phyloP scores from a whole-genome alignment of 169 alveolate genomes.

The Plasmodium malariae region DNA sequence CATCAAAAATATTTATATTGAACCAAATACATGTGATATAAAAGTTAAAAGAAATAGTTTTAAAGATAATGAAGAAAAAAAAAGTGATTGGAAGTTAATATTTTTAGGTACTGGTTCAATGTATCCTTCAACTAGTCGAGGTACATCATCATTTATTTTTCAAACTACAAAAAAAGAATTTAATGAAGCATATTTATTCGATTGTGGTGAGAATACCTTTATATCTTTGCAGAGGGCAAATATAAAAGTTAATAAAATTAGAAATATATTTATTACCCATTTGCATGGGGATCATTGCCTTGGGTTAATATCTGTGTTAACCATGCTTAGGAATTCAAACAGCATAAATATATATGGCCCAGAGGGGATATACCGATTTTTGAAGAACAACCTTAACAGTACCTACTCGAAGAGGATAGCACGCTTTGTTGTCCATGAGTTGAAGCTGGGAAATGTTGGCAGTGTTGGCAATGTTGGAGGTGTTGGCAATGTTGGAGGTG shows the following conservation, averaged over 20 bases:
- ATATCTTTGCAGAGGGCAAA: slow-evolving; percentile 77
- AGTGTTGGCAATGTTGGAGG: neutral
- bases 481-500: neutral
- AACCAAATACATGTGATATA: slow-evolving; percentile 14
- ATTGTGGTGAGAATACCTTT: slow-evolving; percentile 86
- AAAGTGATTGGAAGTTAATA: slow-evolving; percentile 79
- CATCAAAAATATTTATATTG: slow-evolving; percentile 20
- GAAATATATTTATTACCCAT: slow-evolving; percentile 87
- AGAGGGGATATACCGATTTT: slow-evolving; percentile 80
- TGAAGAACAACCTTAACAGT: slow-evolving; percentile 7
- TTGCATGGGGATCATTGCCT: slow-evolving; percentile 91
- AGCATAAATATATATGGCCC: slow-evolving; percentile 86
- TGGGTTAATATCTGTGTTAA: slow-evolving; percentile 84
- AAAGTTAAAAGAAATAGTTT: slow-evolving; percentile 25
- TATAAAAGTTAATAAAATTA: slow-evolving; percentile 65
- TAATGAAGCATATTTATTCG: slow-evolving; percentile 82
- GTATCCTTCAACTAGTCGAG: slow-evolving; percentile 81
- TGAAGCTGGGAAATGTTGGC: neutral
- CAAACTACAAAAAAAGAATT: slow-evolving; percentile 58
- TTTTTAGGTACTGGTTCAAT: slow-evolving; percentile 87
- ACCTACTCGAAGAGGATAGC: slow-evolving; percentile 52
- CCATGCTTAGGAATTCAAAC: slow-evolving; percentile 65
- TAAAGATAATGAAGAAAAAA: slow-evolving; percentile 25
- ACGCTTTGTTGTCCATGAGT: slow-evolving; percentile 16
- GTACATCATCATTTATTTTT: slow-evolving; percentile 83